These are phyloP conservation scores for Phytopythium oedochilum DNA, from an alignment of 352 stramenopile species.

Conservation along the genomic window DNA sequence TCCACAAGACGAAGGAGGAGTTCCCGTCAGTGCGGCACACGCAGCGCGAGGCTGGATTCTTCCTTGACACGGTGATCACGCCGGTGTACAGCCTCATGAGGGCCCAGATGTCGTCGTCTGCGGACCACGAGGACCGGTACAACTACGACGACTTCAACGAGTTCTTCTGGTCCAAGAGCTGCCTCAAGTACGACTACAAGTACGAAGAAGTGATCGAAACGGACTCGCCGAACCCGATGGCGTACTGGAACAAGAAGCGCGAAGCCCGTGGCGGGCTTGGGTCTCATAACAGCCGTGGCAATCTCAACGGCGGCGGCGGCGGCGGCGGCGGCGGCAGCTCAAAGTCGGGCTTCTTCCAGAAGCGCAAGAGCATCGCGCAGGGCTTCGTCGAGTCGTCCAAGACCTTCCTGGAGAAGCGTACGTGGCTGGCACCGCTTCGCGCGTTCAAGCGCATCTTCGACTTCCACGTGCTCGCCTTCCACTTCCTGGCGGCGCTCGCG, in stretches of 20 bases:
- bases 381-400: conserved; percentile 91
- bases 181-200: conserved; percentile 94
- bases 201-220: conserved; percentile 80
- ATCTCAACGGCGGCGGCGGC: conserved; percentile 16
- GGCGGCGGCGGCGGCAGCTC: conserved; percentile 13
- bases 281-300: conserved; percentile 7
- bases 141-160: conserved; percentile 99
- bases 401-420: conserved; percentile 98
- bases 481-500: conserved; percentile 90
- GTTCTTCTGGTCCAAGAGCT: conserved; percentile 98
- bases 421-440: conserved; percentile 94
- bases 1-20: conserved; percentile 93
- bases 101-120: conserved; percentile 84
- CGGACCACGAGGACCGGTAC: conserved; percentile 93
- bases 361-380: conserved; percentile 85
- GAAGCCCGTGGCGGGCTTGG: conserved; percentile 23
- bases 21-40: conserved; percentile 67
- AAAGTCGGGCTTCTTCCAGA: conserved; percentile 24
- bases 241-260: conserved; percentile 51
- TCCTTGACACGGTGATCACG: conserved; percentile 96
- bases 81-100: conserved; percentile 91
- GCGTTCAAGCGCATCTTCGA: conserved; percentile 96
- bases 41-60: conserved; percentile 92
- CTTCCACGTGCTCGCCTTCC: conserved; percentile 97
- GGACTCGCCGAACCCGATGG: conserved; percentile 53